Percentiles rank a stretch among this genome's conserved stretches.
phyloP scores from a whole-genome alignment of 2,329 filamentous ascomycete genomes.

The Alternaria longipes region DNA sequence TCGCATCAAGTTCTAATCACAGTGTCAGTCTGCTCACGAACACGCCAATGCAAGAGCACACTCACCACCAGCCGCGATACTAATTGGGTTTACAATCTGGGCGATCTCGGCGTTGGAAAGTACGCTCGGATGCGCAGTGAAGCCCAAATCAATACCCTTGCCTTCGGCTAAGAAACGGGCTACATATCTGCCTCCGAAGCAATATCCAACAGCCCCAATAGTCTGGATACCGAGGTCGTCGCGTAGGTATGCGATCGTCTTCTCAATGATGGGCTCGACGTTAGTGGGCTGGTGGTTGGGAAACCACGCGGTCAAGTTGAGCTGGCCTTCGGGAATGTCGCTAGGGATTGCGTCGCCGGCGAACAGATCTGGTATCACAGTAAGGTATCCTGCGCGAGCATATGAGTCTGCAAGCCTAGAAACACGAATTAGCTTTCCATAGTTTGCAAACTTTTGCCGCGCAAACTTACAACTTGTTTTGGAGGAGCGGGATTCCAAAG shows the following conservation, averaged over 20 bases:
- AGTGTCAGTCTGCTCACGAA: background rate
- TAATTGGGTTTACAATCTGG: constrained; percentile 70
- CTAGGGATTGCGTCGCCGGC: constrained; percentile 38
- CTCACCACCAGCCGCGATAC: constrained; percentile 65
- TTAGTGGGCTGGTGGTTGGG: constrained; percentile 55
- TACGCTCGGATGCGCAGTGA: constrained; percentile 75
- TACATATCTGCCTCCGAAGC: constrained; percentile 80
- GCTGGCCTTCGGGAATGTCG: constrained; percentile 70
- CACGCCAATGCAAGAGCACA: too few relatives aligned
- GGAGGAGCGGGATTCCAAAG: constrained; percentile 43
- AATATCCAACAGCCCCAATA: constrained; percentile 74
- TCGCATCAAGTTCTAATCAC: background rate
- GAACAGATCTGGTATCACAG: constrained; percentile 49
- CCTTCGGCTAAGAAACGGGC: constrained; percentile 67
- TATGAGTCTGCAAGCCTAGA: constrained; percentile 43
- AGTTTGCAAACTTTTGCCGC: background rate
- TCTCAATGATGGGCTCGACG: constrained; percentile 60
- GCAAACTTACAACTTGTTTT: constrained; percentile 37
- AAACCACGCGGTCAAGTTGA: constrained; percentile 61
- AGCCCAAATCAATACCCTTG: constrained; percentile 67
- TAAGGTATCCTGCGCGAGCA: constrained; percentile 46
- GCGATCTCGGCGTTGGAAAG: constrained; percentile 72
- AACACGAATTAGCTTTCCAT: background rate
- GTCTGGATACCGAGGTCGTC: constrained; percentile 64
- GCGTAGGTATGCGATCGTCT: constrained; percentile 66